Percentiles rank a stretch among this genome's conserved stretches.
These are phyloP conservation scores for Ceratocystis diversiconidia DNA, from an alignment of 2,329 filamentous ascomycete species.

Conservation along the genomic window DNA sequence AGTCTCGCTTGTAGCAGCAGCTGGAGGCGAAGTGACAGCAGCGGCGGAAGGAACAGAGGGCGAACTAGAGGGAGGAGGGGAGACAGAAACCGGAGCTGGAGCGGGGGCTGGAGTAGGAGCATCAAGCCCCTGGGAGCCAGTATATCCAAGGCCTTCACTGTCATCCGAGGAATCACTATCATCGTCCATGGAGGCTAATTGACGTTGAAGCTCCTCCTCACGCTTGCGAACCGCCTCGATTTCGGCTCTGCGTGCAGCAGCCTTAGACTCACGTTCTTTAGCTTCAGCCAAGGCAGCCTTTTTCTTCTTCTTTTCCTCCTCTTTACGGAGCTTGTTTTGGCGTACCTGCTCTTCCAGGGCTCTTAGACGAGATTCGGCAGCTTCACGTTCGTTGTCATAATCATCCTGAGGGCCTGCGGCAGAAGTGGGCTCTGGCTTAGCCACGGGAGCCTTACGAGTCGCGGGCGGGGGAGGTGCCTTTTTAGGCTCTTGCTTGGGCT, in stretches of 20 bases:
- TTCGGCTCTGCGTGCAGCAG: constrained; percentile 76
- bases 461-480: constrained; percentile 70
- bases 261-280: constrained; percentile 72
- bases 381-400: constrained; percentile 63
- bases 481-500: constrained; percentile 33
- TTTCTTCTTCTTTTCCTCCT: constrained; percentile 86
- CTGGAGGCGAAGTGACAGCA: constrained; percentile 32
- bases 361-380: constrained; percentile 66
- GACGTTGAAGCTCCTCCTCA: constrained; percentile 76
- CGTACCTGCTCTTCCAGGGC: constrained; percentile 88
- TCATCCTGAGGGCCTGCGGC: constrained; percentile 40
- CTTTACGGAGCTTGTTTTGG: constrained; percentile 86
- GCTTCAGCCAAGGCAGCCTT: constrained; percentile 76
- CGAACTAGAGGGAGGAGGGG: constrained; percentile 32
- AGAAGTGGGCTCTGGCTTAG: constrained; percentile 43
- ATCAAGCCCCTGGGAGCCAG: constrained; percentile 43
- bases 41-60: constrained; percentile 36
- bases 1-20: constrained; percentile 42
- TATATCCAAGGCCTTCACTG: constrained; percentile 62
- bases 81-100: constrained; percentile 33
- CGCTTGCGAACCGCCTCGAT: constrained; percentile 82
- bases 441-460: constrained; percentile 49
- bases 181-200: constrained; percentile 62
- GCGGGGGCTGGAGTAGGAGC: constrained; percentile 29
- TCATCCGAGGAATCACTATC: constrained; percentile 62